These are phyloP conservation scores for Yamadazyma philogaea DNA, from an alignment of 805 yeast species.

Conservation along the genomic window DNA sequence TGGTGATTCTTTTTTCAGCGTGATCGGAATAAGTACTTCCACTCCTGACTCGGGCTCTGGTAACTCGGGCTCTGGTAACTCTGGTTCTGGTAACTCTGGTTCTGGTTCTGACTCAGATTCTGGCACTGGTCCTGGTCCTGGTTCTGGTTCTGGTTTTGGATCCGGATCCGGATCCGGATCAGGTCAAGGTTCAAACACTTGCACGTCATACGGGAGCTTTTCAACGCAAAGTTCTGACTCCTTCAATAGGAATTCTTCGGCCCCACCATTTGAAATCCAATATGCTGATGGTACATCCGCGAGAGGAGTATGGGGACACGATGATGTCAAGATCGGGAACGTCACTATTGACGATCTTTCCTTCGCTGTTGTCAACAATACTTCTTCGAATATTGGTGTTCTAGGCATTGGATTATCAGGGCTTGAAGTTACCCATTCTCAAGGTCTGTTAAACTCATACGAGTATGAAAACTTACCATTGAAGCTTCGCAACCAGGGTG, in stretches of 20 bases:
- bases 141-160: background rate
- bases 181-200: conserved; percentile 6
- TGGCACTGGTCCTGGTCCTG: conserved; percentile 16
- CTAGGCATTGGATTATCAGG: conserved; percentile 70
- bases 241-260: conserved; percentile 40
- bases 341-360: conserved; percentile 49
- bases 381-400: conserved; percentile 67
- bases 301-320: conserved; percentile 58
- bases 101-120: conserved; percentile 16
- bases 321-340: conserved; percentile 52
- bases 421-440: conserved; percentile 56
- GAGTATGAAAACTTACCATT: conserved; percentile 39
- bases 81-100: background rate
- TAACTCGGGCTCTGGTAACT: background rate
- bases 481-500: conserved; percentile 30
- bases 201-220: conserved; percentile 9
- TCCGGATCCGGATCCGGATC: conserved; percentile 16
- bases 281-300: conserved; percentile 52
- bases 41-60: background rate
- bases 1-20: conserved; percentile 8
- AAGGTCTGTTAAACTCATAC: conserved; percentile 15
- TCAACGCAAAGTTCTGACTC: conserved; percentile 26
- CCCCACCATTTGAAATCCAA: conserved; percentile 37
- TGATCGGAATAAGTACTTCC: conserved; percentile 2
- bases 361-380: conserved; percentile 69